Conservation (phyloP, 345 rosid species). For the Populus alba region DNA sequence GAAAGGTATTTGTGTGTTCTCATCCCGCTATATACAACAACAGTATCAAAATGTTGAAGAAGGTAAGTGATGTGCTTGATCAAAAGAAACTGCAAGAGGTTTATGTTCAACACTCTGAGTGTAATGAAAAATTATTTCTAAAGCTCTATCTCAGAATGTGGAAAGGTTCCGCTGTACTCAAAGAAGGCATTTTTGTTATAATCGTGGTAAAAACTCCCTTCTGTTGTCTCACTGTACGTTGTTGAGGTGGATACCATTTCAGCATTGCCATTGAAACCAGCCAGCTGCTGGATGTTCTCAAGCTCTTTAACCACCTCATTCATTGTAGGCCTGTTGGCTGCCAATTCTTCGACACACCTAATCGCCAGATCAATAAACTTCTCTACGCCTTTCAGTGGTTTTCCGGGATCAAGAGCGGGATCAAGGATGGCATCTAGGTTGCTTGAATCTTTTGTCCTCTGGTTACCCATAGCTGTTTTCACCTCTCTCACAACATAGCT, state of each 20-base stretch:
- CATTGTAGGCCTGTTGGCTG: slow-evolving; percentile 65
- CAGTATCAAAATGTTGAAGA: too few species aligned
- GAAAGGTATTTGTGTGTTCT: too few species aligned
- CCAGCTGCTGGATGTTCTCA: slow-evolving; percentile 58
- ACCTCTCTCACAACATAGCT: slow-evolving; percentile 27
- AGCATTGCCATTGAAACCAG: slow-evolving; percentile 54
- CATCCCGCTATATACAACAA: too few species aligned
- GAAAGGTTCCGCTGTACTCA: slow-evolving; percentile 15
- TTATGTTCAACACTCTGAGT: background rate
- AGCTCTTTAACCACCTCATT: slow-evolving; percentile 73
- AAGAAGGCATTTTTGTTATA: slow-evolving; percentile 28
- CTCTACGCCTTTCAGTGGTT: background rate
- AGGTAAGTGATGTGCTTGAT: too few species aligned
- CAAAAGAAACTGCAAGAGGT: too few species aligned
- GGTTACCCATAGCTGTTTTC: slow-evolving; percentile 8
- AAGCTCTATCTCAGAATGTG: slow-evolving; percentile 7
- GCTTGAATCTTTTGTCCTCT: background rate
- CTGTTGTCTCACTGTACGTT: slow-evolving; percentile 36
- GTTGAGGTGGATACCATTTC: slow-evolving; percentile 59
- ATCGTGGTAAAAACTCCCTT: slow-evolving; percentile 40
- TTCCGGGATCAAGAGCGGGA: background rate
- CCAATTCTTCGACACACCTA: slow-evolving; percentile 58
- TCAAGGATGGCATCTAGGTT: background rate
- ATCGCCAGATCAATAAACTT: background rate
- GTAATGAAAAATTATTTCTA: background rate